Base-by-base conservation (phyloP, 345 rosid species). In the Rhodomyrtus tomentosa region DNA sequence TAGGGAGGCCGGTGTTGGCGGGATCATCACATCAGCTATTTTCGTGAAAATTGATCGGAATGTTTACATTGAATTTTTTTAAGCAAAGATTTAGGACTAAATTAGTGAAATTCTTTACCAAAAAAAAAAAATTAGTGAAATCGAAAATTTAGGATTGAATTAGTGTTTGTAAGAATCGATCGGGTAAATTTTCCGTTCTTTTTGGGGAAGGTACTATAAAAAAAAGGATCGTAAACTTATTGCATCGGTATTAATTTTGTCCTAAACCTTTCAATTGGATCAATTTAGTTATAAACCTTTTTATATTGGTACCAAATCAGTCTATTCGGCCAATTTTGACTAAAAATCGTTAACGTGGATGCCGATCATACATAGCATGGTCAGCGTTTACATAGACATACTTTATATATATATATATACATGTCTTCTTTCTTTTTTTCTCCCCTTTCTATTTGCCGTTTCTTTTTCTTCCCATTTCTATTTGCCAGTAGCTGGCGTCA, bases 311-410 rank as follows among this genome's bases (percentile, higher is more conserved):
- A 12, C 18, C 0, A 56, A 56, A n/a, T n/a, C 3, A 12, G 32
- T 56, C 0, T 2, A 56, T 56, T 0, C 14, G 7, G 3, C 6
- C 7, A 56, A 56, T 56, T 56, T 13, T n/a, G 6, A 1, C 0
- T 12, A 4, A 13, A n/a, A 56, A 12, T 56, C 13, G 3, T 0
- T 5, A 0, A 12, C 0, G 1, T n/a, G 18, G 16, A 7, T 1
- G 8, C 3, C 4, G 7, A 6, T 9, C 12, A n/a, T 56, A n/a
- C 6, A 16, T 6, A 2, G 2, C 27, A 56, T 1, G 3, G 0
- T 56, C 5, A 2, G 16, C 1, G 0, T 1, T 13, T 0, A n/a
- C 1, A 3, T 56, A 3, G 9, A 56, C 14, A n/a, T 5, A 12
- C 25, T 55, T 55, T 11, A 48, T 48, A 45, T 8, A 45, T 45